phyloP scores from a whole-genome alignment of 1,284 basidiomycete genomes.

The Omphalotus olearius region DNA sequence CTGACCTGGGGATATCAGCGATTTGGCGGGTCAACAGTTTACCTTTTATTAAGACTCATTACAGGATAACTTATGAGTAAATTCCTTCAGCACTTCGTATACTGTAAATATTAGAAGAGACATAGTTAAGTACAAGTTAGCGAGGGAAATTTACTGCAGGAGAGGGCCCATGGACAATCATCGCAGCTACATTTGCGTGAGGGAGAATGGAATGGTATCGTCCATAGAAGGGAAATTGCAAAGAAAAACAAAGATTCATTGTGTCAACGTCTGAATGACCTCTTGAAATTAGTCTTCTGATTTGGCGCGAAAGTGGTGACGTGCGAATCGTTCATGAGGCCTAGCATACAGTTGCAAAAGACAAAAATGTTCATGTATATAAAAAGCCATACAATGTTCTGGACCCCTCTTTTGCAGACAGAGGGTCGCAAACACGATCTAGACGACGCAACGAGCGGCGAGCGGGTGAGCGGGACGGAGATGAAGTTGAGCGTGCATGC shows the following conservation, averaged over 20 bases:
- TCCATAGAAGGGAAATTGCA: no score
- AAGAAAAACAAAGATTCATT: no score
- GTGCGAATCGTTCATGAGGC: not conserved
- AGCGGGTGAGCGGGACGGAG: slow-evolving; percentile 40
- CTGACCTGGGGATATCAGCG: slow-evolving; percentile 27
- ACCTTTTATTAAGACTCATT: slow-evolving; percentile 40
- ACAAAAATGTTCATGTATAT: slow-evolving; percentile 7
- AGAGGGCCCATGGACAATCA: no score
- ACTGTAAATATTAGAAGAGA: no score
- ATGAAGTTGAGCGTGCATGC: slow-evolving; percentile 32
- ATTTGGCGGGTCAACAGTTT: slow-evolving; percentile 42
- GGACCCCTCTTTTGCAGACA: not conserved
- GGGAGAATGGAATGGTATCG: not conserved
- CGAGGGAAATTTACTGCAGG: no score
- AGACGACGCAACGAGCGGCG: slow-evolving; percentile 17
- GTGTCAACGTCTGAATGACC: no score
- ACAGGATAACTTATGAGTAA: slow-evolving; percentile 31
- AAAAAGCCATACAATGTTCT: slow-evolving; percentile 13
- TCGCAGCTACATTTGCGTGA: no score
- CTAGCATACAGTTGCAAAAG: not conserved
- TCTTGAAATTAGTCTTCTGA: no score
- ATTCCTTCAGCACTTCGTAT: not conserved
- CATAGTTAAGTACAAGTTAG: no score
- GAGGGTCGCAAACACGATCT: slow-evolving; percentile 1
- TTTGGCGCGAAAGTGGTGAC: not conserved